Evolutionary conservation across 495 filamentous ascomycete species (phyloP), one percentile per base, ranked within the genome.

Genomic region (Lepidopterella palustris): DNA sequence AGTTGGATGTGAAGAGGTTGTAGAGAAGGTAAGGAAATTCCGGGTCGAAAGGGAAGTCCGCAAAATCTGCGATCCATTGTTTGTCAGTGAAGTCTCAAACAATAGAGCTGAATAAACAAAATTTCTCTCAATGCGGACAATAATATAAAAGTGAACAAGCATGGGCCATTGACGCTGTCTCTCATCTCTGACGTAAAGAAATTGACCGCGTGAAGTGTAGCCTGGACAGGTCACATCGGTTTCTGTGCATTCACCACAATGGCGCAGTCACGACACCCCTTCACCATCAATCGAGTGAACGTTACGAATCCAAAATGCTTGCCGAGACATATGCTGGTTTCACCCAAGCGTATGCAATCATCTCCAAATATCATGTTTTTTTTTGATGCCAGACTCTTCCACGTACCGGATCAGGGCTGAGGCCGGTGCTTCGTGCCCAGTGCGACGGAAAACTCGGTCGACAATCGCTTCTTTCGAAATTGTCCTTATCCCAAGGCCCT

Each of bases 61-160:
- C 15, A 24, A 50, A 10, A 50, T 50, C 47, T 50, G 47, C 20
- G 24, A 25, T 50, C 23, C 47, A 50, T 50, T 50, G 47, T 50
- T 24, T 24, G 47, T 50, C 23, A 50, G 47, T 50, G 21, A 27
- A 49, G 24, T 21, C 13, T 50, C 23, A 27, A 24, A 27, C 24
- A 21, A 50, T 25, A 27, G 26, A 27, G 47, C 47, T 27, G 47
- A 50, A 50, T 50, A 50, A 42, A 50, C 25, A 24, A 50, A 25
- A 50, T 42, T n/a, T 27, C 4, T 50, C 47, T 50, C 24, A 2
- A 50, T 4, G 47, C 35, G 13, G 47, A 50, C 47, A 27, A 15
- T 13, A 15, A 24, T 8, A 50, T 27, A 24, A n/a, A n/a, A n/a
- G n/a, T n/a, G n/a, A n/a, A n/a, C n/a, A n/a, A n/a, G n/a, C n/a